phyloP scores from a whole-genome alignment of 129 eudicot species.

The Flaveria trinervia region DNA sequence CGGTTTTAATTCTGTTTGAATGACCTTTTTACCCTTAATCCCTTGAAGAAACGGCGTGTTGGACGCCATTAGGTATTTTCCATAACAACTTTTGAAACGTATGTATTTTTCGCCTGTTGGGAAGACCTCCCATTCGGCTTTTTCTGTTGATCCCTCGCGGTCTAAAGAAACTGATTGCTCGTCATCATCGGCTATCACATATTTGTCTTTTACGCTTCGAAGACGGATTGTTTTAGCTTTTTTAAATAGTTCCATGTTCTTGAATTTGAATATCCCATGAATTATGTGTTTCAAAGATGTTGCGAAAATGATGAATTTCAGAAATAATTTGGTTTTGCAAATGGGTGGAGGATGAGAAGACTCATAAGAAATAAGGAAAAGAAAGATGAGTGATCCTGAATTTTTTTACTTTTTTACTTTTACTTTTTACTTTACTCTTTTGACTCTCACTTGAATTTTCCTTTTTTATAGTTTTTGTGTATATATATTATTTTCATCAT shows the following conservation, averaged over 20 bases:
- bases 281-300: not conserved
- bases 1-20: conserved; percentile 37
- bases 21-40: conserved; percentile 51
- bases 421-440: not conserved
- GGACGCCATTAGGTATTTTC: conserved; percentile 66
- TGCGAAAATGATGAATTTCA: not conserved
- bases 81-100: conserved; percentile 63
- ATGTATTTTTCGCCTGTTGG: conserved; percentile 36
- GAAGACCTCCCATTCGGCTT: conserved; percentile 52
- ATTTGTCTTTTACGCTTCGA: conserved; percentile 45
- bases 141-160: conserved; percentile 43
- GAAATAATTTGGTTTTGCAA: not conserved
- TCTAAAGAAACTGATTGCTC: conserved; percentile 48
- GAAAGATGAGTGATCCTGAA: conserved; percentile 2
- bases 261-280: not conserved
- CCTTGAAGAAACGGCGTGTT: conserved; percentile 51
- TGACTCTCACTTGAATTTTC: too few species aligned
- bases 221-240: conserved; percentile 55
- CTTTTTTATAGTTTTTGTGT: too few species aligned
- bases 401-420: not conserved
- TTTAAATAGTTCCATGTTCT: conserved; percentile 51
- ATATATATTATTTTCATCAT: too few species aligned
- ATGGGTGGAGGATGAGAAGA: not conserved
- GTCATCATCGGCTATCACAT: conserved; percentile 51
- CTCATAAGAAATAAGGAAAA: not conserved